phyloP scores from a whole-genome alignment of 495 filamentous ascomycete species.

The Elaphomyces granulatus region DNA sequence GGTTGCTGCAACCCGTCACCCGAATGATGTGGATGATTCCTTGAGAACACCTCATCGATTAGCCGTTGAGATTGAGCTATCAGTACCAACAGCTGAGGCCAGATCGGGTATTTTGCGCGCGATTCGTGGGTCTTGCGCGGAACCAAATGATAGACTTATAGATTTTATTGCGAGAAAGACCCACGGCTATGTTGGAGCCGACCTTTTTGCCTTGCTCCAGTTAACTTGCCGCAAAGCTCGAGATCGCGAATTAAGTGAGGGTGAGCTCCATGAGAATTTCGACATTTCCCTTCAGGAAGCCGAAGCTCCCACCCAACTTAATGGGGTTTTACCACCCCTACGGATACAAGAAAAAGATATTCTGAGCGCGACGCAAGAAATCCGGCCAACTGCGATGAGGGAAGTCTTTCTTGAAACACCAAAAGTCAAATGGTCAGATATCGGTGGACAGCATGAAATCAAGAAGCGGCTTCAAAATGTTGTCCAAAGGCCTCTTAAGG shows the following conservation, averaged over 20 bases:
- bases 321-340: slow-evolving; percentile 9
- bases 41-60: slow-evolving; percentile 55
- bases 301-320: neutral
- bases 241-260: slow-evolving; percentile 17
- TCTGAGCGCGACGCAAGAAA: slow-evolving; percentile 36
- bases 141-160: slow-evolving; percentile 22
- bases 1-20: slow-evolving; percentile 57
- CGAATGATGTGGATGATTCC: slow-evolving; percentile 58
- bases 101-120: slow-evolving; percentile 58
- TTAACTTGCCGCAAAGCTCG: slow-evolving; percentile 30
- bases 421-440: slow-evolving; percentile 75
- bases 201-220: slow-evolving; percentile 40
- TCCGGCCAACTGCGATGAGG: slow-evolving; percentile 74
- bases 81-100: slow-evolving; percentile 58
- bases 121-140: slow-evolving; percentile 23
- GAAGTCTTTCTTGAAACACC: slow-evolving; percentile 83
- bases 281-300: neutral
- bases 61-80: slow-evolving; percentile 58
- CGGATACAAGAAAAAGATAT: slow-evolving; percentile 36
- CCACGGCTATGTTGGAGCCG: slow-evolving; percentile 55
- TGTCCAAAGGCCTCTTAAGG: slow-evolving; percentile 51
- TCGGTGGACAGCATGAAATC: slow-evolving; percentile 74
- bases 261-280: neutral
- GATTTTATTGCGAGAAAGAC: slow-evolving; percentile 41
- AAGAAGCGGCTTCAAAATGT: slow-evolving; percentile 53